Conservation (phyloP, 148 eudicot species). For the Persicaria maculosa region DNA sequence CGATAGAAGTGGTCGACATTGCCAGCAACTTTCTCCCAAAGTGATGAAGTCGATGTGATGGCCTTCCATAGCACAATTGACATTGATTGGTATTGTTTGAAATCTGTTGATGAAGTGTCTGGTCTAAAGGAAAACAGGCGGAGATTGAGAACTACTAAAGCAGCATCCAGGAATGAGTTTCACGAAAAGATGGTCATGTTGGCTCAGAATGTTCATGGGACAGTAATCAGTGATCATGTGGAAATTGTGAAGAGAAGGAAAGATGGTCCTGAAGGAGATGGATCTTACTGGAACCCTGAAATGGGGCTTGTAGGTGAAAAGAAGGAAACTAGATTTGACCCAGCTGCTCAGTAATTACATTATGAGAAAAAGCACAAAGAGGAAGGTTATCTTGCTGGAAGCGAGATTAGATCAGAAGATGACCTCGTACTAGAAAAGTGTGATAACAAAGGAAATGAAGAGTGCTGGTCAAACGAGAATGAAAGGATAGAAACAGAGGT, state of each 20-base stretch:
- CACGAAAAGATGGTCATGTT: constrained; percentile 37
- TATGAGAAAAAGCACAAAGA: constrained; percentile 12
- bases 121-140: constrained; percentile 28
- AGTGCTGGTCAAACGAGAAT: constrained; percentile 16
- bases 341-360: constrained; percentile 13
- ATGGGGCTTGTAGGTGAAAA: constrained; percentile 22
- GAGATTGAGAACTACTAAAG: constrained; percentile 31
- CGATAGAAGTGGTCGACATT: too few relatives aligned
- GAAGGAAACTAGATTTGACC: background rate
- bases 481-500: constrained; percentile 21
- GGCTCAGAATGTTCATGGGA: constrained; percentile 36
- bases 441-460: constrained; percentile 18
- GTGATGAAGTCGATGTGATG: too few relatives aligned
- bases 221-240: constrained; percentile 18
- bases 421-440: constrained; percentile 20
- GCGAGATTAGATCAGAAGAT: constrained; percentile 17
- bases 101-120: constrained; percentile 26
- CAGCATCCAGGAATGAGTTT: constrained; percentile 34
- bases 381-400: constrained; percentile 15
- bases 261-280: constrained; percentile 20
- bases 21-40: too few relatives aligned
- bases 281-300: constrained; percentile 22
- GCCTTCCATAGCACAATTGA: too few relatives aligned
- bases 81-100: too few relatives aligned
- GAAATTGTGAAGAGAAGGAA: constrained; percentile 25